phyloP scores from a whole-genome alignment of 441 rosid species.

The Gossypium laxum region DNA sequence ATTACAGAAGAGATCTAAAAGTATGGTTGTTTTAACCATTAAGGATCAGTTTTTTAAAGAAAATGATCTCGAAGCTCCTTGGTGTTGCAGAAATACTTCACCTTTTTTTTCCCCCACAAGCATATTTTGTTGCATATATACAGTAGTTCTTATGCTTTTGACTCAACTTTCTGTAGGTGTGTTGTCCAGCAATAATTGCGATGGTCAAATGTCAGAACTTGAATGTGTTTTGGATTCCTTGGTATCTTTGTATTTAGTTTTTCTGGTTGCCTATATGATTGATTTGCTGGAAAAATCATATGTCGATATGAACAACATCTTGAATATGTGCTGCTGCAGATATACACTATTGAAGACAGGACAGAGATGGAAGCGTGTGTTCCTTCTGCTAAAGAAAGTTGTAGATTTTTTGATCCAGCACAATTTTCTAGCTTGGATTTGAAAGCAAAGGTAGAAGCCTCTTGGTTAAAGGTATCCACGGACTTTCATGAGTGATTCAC shows the following conservation, averaged over 20 bases:
- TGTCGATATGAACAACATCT: background rate
- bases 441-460: conserved; percentile 48
- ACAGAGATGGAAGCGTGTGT: conserved; percentile 39
- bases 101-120: background rate
- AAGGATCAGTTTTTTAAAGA: background rate
- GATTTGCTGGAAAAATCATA: background rate
- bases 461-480: conserved; percentile 54
- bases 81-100: background rate
- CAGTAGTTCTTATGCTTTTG: background rate
- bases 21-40: background rate
- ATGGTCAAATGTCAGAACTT: conserved; percentile 58
- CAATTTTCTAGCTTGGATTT: conserved; percentile 30
- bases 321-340: conserved; percentile 33
- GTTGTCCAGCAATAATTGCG: conserved; percentile 39
- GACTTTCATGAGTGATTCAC: background rate
- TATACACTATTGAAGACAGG: conserved; percentile 50
- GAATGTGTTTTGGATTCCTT: conserved; percentile 72
- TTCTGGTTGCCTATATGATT: background rate
- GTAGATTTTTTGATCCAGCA: conserved; percentile 50
- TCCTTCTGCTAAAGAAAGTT: conserved; percentile 44
- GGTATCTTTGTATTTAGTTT: conserved; percentile 28
- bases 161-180: conserved; percentile 29
- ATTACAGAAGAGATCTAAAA: background rate
- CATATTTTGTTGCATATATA: background rate
- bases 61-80: background rate